Evolutionary conservation across 176 grass and related monocot genomes (phyloP).

Genomic region (Rhynchospora breviuscula): DNA sequence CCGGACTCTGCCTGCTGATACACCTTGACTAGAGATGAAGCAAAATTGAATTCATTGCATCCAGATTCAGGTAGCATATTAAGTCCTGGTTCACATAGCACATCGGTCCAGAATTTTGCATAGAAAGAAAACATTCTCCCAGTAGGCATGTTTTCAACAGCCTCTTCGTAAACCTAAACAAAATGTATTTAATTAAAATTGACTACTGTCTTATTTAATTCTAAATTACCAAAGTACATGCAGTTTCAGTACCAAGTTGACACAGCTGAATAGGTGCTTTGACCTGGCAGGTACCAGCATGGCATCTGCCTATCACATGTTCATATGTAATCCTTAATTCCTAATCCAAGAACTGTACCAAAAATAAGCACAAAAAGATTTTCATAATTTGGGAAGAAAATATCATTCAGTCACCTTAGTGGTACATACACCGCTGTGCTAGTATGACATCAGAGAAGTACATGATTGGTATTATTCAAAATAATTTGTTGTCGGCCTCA

Average conservation of each 20-base stretch:
- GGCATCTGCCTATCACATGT: no score
- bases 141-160: conserved; percentile 57
- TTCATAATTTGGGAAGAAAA: no score
- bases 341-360: no score
- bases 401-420: no score
- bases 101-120: conserved; percentile 67
- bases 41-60: conserved; percentile 44
- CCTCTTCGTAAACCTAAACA: conserved; percentile 74
- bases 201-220: not conserved
- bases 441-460: no score
- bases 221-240: not conserved
- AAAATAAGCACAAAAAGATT: no score
- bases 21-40: conserved; percentile 48
- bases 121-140: conserved; percentile 84
- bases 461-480: no score
- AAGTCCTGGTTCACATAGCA: conserved; percentile 29
- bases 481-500: no score
- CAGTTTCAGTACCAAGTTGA: not conserved
- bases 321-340: no score
- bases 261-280: not conserved
- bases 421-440: no score
- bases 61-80: conserved; percentile 32
- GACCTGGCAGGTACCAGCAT: no score
- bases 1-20: conserved; percentile 61
- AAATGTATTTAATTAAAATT: not conserved